Conservation (phyloP, 1,284 basidiomycete genomes). For the Trametes polyzona region DNA sequence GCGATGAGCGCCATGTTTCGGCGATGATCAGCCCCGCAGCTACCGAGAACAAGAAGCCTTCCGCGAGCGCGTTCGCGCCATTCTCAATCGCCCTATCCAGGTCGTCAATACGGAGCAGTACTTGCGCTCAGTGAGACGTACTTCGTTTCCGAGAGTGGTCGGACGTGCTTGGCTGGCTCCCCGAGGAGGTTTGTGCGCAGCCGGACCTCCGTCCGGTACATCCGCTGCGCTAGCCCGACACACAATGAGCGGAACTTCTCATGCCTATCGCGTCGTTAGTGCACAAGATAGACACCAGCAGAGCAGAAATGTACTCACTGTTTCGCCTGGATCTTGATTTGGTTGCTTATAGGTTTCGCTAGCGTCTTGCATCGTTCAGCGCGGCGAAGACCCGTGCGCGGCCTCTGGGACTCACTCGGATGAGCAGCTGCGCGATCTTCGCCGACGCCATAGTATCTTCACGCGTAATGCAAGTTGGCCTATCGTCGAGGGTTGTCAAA, state of each 20-base stretch:
- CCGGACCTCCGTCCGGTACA: conserved; percentile 80
- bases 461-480: not conserved
- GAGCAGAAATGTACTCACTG: conserved; percentile 53
- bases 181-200: conserved; percentile 83
- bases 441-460: conserved; percentile 58
- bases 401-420: conserved; percentile 54
- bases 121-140: conserved; percentile 34
- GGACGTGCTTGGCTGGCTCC: conserved; percentile 74
- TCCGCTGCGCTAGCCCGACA: conserved; percentile 77
- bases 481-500: not conserved
- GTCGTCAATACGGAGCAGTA: not conserved
- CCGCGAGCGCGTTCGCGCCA: conserved; percentile 84
- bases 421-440: conserved; percentile 68
- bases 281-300: not conserved
- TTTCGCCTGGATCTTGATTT: conserved; percentile 77
- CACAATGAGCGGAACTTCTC: conserved; percentile 78
- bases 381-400: not conserved
- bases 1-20: conserved; percentile 78
- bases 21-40: conserved; percentile 78
- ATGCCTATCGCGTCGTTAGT: conserved; percentile 54
- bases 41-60: conserved; percentile 85
- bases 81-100: conserved; percentile 80
- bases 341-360: conserved; percentile 82
- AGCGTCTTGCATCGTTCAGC: conserved; percentile 60
- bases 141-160: conserved; percentile 85